phyloP scores from a whole-genome alignment of 495 filamentous ascomycete genomes.

The Neurospora sp. region DNA sequence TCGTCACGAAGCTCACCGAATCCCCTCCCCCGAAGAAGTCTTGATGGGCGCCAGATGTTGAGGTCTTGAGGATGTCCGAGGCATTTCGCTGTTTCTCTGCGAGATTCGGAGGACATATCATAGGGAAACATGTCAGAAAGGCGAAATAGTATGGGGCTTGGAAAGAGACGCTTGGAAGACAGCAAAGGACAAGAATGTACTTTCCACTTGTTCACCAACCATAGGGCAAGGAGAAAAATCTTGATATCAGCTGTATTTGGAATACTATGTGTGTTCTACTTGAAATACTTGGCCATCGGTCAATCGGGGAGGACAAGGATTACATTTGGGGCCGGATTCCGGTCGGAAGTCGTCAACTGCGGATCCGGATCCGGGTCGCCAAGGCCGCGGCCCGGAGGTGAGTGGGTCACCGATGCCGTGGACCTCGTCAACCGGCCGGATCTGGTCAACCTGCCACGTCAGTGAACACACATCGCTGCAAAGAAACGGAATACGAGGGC shows the following conservation, averaged over 20 bases:
- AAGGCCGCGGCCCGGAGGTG: not conserved
- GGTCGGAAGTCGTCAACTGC: not conserved
- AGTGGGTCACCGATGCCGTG: not conserved
- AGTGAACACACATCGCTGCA: not conserved
- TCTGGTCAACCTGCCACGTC: not conserved
- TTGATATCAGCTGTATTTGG: too few relatives aligned
- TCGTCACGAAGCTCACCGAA: not conserved
- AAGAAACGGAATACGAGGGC: not conserved
- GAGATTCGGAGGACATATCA: not conserved
- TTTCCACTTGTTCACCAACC: not conserved
- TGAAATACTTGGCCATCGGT: not conserved
- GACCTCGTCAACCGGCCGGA: not conserved
- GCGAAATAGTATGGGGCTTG: not conserved
- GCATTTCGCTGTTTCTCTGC: not conserved
- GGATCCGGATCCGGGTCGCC: not conserved
- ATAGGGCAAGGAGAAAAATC: not conserved
- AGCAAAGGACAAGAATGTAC: not conserved
- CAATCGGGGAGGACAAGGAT: not conserved
- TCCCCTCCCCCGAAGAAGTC: not conserved
- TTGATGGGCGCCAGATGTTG: not conserved
- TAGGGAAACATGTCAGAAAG: not conserved
- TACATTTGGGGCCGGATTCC: not conserved
- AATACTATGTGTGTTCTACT: not conserved
- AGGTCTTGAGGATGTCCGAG: not conserved
- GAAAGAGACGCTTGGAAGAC: not conserved